Base-by-base conservation (phyloP, 768 basidiomycete genomes). In the Mycena kentingensis region DNA sequence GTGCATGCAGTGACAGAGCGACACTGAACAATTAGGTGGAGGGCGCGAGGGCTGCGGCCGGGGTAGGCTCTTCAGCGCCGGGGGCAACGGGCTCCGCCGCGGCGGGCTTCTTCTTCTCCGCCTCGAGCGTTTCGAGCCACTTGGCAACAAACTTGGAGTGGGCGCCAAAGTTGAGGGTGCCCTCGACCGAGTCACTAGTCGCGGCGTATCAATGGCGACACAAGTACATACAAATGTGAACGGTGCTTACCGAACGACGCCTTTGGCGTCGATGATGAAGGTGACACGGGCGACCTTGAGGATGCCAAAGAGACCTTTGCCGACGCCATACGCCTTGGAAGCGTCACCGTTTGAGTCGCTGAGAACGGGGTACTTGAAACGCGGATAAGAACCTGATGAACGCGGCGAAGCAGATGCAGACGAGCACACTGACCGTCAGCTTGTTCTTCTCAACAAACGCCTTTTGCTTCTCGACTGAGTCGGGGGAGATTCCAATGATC, bases 401-500 rank as follows among this genome's bases (percentile, higher is more conserved):
- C 31, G 31, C 31, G 21, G 19, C 27, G 22, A 25, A 18, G 46
- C 31, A 15, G 21, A 25, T 16, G 35, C 29, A 16, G 24, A 21
- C 13, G 7, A 29, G 27, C 38, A 18, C 21, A 68, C 78, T 65
- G 62, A 87, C 88, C 3, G 81, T 81, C 51, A 90, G 69, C 42
- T 82, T 79, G 52, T 89, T 63, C 58, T 85, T 83, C 59, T 88
- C 85, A 7, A 83, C 88, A 65, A 92, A 93, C 5, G 72, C 62
- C 67, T 85, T 85, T 69, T 93, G 88, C 60, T 85, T 85, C 45
- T 80, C 77, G 19, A 90, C 82, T 0, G 85, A 64, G 65, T 93
- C 88, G 18, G 80, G 74, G 63, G 87, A 88, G 56, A 94, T 74
- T 8, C 92, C 92, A 29, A 94, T 72, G 28, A 94, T 76, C 38